Percentiles rank a stretch among this genome's conserved stretches.
Evolutionary conservation across 345 rosid species (phyloP).

Genomic region (Hibiscus syriacus): DNA sequence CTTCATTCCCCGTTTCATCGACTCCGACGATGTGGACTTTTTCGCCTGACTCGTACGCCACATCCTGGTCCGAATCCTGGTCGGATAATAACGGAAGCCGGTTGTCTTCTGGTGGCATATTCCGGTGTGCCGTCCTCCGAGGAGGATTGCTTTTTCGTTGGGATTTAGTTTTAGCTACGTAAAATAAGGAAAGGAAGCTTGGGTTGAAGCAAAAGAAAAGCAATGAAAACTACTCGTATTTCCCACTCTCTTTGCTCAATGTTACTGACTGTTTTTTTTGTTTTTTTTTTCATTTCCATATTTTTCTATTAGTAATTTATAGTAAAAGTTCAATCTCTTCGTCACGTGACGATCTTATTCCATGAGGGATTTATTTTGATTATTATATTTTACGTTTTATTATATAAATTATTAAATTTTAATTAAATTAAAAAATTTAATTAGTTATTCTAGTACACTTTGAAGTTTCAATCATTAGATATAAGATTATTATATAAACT

Average conservation of each 20-base stretch:
- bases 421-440: too few species aligned
- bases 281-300: not conserved
- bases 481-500: too few species aligned
- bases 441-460: too few species aligned
- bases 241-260: not conserved
- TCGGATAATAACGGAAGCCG: constrained; percentile 27
- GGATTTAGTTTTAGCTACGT: not conserved
- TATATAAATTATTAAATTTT: too few species aligned
- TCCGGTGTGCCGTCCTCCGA: not conserved
- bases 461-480: too few species aligned
- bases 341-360: not conserved
- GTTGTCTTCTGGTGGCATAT: constrained; percentile 19
- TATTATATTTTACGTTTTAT: not conserved
- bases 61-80: constrained; percentile 21
- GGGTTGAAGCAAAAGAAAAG: not conserved
- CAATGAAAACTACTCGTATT: not conserved
- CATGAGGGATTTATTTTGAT: not conserved
- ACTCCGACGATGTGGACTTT: constrained; percentile 57
- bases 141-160: not conserved
- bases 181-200: not conserved
- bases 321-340: not conserved
- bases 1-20: constrained; percentile 29
- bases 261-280: not conserved
- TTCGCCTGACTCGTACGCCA: constrained; percentile 60
- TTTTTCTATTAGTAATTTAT: not conserved